phyloP scores from a whole-genome alignment of 805 yeast species.

The Nakazawaea ishiwadae region DNA sequence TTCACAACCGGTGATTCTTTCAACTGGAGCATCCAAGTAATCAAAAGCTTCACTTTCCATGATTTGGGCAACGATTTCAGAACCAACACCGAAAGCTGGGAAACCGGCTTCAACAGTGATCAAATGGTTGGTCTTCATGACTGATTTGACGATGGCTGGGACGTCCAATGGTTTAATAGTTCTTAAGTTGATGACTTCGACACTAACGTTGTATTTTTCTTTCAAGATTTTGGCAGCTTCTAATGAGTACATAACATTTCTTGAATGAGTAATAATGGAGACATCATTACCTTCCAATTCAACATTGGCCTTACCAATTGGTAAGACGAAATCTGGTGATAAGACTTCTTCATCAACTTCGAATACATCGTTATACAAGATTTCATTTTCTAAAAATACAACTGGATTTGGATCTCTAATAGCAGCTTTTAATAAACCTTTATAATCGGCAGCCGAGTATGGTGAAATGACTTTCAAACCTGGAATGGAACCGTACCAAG shows the following conservation, averaged over 20 bases:
- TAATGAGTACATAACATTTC: slow-evolving; percentile 82
- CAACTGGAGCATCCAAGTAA: slow-evolving; percentile 97
- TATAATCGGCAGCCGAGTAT: slow-evolving; percentile 91
- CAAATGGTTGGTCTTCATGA: slow-evolving; percentile 95
- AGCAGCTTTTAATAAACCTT: slow-evolving; percentile 94
- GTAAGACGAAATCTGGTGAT: slow-evolving; percentile 84
- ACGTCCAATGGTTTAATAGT: slow-evolving; percentile 95
- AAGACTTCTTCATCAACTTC: slow-evolving; percentile 86
- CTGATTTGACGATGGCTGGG: slow-evolving; percentile 76
- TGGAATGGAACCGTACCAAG: slow-evolving; percentile 98
- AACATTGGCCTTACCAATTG: slow-evolving; percentile 93
- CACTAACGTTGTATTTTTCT: slow-evolving; percentile 81
- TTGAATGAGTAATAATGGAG: slow-evolving; percentile 85
- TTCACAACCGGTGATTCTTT: slow-evolving; percentile 98
- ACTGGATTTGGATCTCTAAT: slow-evolving; percentile 99
- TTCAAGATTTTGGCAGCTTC: slow-evolving; percentile 87
- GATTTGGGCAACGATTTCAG: slow-evolving; percentile 95
- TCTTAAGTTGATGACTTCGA: slow-evolving; percentile 93
- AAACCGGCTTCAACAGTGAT: slow-evolving; percentile 95
- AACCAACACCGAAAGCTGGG: slow-evolving; percentile 99
- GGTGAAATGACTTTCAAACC: slow-evolving; percentile 97
- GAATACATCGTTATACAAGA: slow-evolving; percentile 87
- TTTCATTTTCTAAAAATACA: slow-evolving; percentile 92
- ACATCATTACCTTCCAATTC: slow-evolving; percentile 92
- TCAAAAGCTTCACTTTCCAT: slow-evolving; percentile 99